Base-by-base conservation (phyloP, 345 rosid genomes). In the Carallia pectinifolia region DNA sequence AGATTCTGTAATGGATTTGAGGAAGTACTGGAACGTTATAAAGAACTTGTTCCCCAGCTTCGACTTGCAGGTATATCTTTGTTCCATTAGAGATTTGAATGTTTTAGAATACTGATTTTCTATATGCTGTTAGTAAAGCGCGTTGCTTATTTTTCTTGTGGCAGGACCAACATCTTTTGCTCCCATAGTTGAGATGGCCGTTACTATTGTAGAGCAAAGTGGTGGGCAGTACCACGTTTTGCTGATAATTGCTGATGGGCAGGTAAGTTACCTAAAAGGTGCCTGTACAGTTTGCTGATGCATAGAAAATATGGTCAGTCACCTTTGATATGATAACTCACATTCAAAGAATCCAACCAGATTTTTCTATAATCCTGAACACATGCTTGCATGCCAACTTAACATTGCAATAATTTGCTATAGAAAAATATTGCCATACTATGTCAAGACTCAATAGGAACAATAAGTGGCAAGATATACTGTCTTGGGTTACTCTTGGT, bases 141-240 rank as follows among this genome's bases (percentile, higher is more conserved):
- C 53, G 9, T 40, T 18, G 9, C 38, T 55, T 65, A 31, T 71
- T 1, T 27, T 58, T 39, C 48, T 70, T 5, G 38, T 63, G 58
- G 39, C 80, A 93, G 98, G 98, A 1, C 98, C 98, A 8, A 95
- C 99, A 31, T 92, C 99, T 6, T 95, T 95, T 87, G 98, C 98
- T 18, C 98, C 99, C 0, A 67, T 88, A 56, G 88, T 95, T 67
- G 98, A 95, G 68, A 95, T 88, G 98, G 98, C 96, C 54, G 88
- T 90, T 85, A 85, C 94, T 18, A 89, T 92, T 67, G 99, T 95
- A 71, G 97, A 90, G 82, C 83, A 82, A 82, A 92, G 94, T 71
- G 89, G 91, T 65, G 98, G 98, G 30, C 99, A 95, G 67, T 95
- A 95, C 82, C 99, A 95, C 59, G 99, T 95, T 29, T 72, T 95